Evolutionary conservation across 805 yeast species (phyloP), one percentile per base, ranked within the genome.

Genomic region (Sugiyamaella boreocaroliniensis): DNA sequence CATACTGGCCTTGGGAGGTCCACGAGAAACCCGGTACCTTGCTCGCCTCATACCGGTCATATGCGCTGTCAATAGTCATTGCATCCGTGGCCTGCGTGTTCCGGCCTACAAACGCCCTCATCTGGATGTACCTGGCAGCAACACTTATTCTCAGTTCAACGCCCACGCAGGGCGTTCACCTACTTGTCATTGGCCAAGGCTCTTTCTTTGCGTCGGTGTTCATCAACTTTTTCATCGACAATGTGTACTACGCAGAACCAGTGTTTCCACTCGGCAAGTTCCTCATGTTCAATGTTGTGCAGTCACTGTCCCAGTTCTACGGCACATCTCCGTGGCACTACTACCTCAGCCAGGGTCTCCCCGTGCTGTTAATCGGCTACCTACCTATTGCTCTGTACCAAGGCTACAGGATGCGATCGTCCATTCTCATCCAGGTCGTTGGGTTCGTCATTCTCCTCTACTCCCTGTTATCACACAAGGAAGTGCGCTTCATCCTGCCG

Each of bases 241-340:
- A 70, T 52, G 65, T 63, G 53, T 88, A 82, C 64, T 89, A 87
- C 64, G 62, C 59, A 5, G 55, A 49, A 40, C 59, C 75, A 54
- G 76, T 79, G 0, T 72, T 86, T 43, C 96, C 97, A 2, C 58
- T 83, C 0, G 69, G 76, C 64, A 81, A 82, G 58, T 90, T 90
- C 62, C 58, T 87, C 50, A 80, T 83, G 61, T 90, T 90, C 72
- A 90, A 90, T 63, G 77, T 85, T n/a, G 66, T 84, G 12, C 80
- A 81, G 44, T 81, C 86, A 18, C 71, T 88, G 16, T 84, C 96
- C 2, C 73, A 79, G 3, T 89, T 90, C 61, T 93, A 93, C 68
- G 99, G 99, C 0, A 71, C 75, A 0, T 82, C 93, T 16, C 85
- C 95, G 16, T 77, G 89, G 82, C 86, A 85, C 64, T 93, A 90